Evolutionary conservation across 2,329 filamentous ascomycete species (phyloP).

Genomic region (Diaporthe caulivora): DNA sequence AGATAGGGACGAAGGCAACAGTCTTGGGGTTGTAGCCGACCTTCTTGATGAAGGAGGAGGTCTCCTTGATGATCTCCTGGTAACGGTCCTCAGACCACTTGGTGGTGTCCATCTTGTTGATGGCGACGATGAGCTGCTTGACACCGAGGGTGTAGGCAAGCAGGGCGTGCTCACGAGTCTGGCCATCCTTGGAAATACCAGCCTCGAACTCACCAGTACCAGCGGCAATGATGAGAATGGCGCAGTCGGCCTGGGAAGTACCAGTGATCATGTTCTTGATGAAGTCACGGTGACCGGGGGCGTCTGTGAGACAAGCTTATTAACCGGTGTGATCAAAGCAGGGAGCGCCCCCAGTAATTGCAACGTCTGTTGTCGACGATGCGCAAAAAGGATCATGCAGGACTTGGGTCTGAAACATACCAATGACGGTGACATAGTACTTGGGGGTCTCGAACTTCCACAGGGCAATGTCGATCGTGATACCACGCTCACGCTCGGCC

Average conservation of each 20-base stretch:
- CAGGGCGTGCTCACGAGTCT: slow-evolving; percentile 99
- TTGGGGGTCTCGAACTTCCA: slow-evolving; percentile 99
- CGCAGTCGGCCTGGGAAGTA: slow-evolving; percentile 99
- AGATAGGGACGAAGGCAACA: slow-evolving; percentile 99
- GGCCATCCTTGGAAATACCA: slow-evolving; percentile 99
- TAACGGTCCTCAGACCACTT: slow-evolving; percentile 97
- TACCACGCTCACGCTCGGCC: slow-evolving; percentile 99
- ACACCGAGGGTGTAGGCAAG: slow-evolving; percentile 99
- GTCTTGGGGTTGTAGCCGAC: slow-evolving; percentile 99
- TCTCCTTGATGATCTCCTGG: slow-evolving; percentile 99
- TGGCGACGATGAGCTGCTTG: slow-evolving; percentile 99
- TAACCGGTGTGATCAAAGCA: slow-evolving; percentile 40
- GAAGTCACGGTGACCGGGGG: slow-evolving; percentile 99
- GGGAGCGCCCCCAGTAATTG: background rate
- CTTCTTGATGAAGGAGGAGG: slow-evolving; percentile 99
- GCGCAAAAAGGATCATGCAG: background rate
- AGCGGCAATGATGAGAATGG: slow-evolving; percentile 99
- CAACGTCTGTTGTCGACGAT: background rate
- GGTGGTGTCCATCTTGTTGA: slow-evolving; percentile 99
- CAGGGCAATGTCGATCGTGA: slow-evolving; percentile 99
- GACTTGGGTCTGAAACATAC: slow-evolving; percentile 61
- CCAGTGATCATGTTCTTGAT: slow-evolving; percentile 99
- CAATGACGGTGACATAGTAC: slow-evolving; percentile 98
- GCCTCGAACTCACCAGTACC: slow-evolving; percentile 99
- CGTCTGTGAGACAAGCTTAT: slow-evolving; percentile 67